Evolutionary conservation across 2,329 filamentous ascomycete species (phyloP), one percentile per base, ranked within the genome.

Genomic region (Amylocarpus encephaloides): DNA sequence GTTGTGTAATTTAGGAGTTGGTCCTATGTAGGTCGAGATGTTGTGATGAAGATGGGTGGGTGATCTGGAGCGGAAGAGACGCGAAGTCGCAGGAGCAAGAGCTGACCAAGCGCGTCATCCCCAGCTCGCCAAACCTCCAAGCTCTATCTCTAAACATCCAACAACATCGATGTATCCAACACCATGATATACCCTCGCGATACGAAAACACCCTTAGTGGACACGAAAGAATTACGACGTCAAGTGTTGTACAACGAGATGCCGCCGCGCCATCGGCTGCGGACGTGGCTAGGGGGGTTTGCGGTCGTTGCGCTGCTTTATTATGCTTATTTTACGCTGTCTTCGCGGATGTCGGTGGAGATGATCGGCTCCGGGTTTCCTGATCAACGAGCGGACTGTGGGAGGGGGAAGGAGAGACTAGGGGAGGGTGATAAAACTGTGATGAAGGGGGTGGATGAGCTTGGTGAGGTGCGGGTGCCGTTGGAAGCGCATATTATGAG

Each of bases 401-500:
- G 33, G 33, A 39, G 33, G 19, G 43, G 33, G 19, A 35, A 16
- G 13, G 18, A 46, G 16, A 46, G 18, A 13, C 18, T 46, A 34
- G 34, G 19, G 11, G 33, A 46, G 3, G 18, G n/a, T 18, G 10
- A 13, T 36, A 10, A 10, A 10, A 36, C 5, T 4, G 38, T 11
- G 38, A 40, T 18, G 38, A 18, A 19, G 13, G 18, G 13, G 38
- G n/a, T 6, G 38, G n/a, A 16, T 11, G 38, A 16, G 38, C 13
- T 40, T 16, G 16, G 16, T 3, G 32, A 33, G 19, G n/a, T 13
- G 15, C 19, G 40, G 22, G 45, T 97, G 4, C 86, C 89, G 3
- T 71, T 98, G 2, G 93, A 98, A 67, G 88, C 89, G 49, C 92
- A 97, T 68, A 93, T 97, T 61, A 98, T 97, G 85, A 88, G 83